Evolutionary conservation across 73 alveolate genomes (phyloP).

Genomic region (Blepharisma stoltei): DNA sequence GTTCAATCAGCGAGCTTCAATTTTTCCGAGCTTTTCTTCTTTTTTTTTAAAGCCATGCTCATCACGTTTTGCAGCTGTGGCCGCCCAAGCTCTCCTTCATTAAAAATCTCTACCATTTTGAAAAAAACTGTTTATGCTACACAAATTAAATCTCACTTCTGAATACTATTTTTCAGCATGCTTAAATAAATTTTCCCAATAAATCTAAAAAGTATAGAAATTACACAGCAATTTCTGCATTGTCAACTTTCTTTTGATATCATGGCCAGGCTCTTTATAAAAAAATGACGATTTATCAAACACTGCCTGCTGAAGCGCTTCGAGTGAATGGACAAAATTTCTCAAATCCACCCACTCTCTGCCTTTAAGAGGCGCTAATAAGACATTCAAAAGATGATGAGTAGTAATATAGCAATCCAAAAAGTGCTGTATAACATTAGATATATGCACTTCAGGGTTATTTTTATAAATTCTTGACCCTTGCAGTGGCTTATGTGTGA

Average conservation of each 20-base stretch:
- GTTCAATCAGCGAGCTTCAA: neutral
- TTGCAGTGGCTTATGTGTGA: too few relatives aligned
- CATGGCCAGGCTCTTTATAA: neutral
- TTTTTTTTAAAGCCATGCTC: conserved; percentile 10
- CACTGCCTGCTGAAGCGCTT: neutral
- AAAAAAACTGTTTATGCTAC: conserved; percentile 16
- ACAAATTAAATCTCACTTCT: too few relatives aligned
- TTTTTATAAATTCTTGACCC: too few relatives aligned
- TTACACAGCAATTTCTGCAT: conserved; percentile 16
- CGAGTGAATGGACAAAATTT: neutral
- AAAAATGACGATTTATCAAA: conserved; percentile 26
- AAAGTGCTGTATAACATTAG: neutral
- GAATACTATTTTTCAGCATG: too few relatives aligned
- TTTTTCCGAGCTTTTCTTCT: neutral
- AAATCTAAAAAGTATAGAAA: too few relatives aligned
- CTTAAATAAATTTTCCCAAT: too few relatives aligned
- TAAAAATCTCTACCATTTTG: neutral
- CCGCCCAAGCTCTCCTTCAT: neutral
- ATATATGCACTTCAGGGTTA: neutral
- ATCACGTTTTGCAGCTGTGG: conserved; percentile 1
- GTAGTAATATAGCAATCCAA: neutral
- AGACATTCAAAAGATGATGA: neutral
- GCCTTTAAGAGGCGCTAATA: neutral
- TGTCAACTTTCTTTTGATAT: neutral
- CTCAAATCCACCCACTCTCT: neutral